Evolutionary conservation across 352 stramenopile species (phyloP).

Genomic region (Elongisporangium senticosum): DNA sequence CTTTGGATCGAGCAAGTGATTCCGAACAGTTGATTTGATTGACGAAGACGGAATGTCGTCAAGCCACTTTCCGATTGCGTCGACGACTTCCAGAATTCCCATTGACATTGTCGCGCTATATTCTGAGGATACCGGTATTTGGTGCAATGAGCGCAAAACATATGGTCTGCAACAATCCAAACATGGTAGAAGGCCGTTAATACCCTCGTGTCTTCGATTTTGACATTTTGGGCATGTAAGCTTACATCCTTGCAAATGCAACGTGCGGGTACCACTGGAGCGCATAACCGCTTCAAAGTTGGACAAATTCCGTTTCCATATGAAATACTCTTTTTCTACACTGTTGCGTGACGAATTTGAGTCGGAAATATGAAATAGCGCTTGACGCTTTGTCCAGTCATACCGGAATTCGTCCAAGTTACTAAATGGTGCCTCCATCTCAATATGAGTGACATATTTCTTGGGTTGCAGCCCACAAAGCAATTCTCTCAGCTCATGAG

Average conservation of each 20-base stretch:
- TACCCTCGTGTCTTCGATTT: neutral
- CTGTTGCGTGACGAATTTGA: neutral
- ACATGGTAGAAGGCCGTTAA: conserved; percentile 9
- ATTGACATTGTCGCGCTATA: neutral
- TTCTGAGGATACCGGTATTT: neutral
- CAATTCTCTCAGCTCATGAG: conserved; percentile 17
- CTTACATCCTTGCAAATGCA: neutral
- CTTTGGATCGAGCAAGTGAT: conserved; percentile 22
- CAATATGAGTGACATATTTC: conserved; percentile 22
- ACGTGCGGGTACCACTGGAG: neutral
- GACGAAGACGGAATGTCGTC: conserved; percentile 13
- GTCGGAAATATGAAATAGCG: neutral
- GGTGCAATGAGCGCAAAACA: conserved; percentile 7
- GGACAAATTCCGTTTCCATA: conserved; percentile 14
- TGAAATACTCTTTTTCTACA: conserved; percentile 19
- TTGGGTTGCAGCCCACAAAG: conserved; percentile 1
- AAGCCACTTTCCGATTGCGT: conserved; percentile 17
- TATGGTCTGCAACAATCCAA: conserved; percentile 18
- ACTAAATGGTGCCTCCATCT: conserved; percentile 17
- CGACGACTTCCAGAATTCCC: conserved; percentile 2
- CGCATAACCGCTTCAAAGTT: conserved; percentile 7
- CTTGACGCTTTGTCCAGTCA: conserved; percentile 7
- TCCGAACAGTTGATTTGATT: conserved; percentile 13
- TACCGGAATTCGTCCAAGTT: conserved; percentile 20
- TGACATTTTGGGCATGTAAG: neutral